Evolutionary conservation across 2,329 filamentous ascomycete genomes (phyloP).

Genomic region (Hymenoscyphus fructigenus): DNA sequence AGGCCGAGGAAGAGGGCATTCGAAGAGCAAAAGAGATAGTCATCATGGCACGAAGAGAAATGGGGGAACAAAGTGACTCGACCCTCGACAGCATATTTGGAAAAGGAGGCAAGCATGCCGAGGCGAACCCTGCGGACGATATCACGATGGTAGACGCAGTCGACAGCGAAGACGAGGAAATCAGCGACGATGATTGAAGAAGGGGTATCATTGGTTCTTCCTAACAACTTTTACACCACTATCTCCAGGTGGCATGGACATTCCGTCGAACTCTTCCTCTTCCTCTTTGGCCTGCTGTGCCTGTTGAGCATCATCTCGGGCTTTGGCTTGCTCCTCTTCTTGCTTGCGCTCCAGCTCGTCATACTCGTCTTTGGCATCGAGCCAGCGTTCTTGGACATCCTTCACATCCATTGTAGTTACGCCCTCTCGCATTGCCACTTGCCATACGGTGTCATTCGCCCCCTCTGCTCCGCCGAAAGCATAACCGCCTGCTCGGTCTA

Average conservation of each 20-base stretch:
- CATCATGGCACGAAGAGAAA: constrained; percentile 58
- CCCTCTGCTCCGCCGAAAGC: constrained; percentile 88
- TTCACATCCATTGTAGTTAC: constrained; percentile 74
- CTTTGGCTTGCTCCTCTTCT: constrained; percentile 71
- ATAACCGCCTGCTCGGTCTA: constrained; percentile 91
- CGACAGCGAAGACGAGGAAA: constrained; percentile 47
- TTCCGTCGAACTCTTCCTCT: constrained; percentile 49
- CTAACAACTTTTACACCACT: constrained; percentile 70
- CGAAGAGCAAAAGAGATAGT: constrained; percentile 72
- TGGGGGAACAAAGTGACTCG: constrained; percentile 41
- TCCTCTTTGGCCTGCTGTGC: constrained; percentile 30
- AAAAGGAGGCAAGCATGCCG: constrained; percentile 26
- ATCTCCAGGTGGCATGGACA: constrained; percentile 50
- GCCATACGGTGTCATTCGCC: constrained; percentile 96
- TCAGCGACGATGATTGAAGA: constrained; percentile 44
- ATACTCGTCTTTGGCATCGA: constrained; percentile 85
- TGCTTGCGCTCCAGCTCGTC: constrained; percentile 76
- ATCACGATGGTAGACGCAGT: constrained; percentile 47
- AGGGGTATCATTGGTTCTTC: constrained; percentile 53
- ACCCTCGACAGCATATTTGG: constrained; percentile 44
- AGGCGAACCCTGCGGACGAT: constrained; percentile 38
- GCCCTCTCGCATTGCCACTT: constrained; percentile 83
- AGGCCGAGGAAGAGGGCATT: constrained; percentile 87
- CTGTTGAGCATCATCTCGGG: constrained; percentile 41
- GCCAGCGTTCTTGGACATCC: constrained; percentile 94